A percentile compares a stretch with the other conserved stretches of the same genome.
These are phyloP conservation scores for Akanthomyces muscarius DNA, from an alignment of 2,329 filamentous ascomycete genomes.

Conservation along the genomic window DNA sequence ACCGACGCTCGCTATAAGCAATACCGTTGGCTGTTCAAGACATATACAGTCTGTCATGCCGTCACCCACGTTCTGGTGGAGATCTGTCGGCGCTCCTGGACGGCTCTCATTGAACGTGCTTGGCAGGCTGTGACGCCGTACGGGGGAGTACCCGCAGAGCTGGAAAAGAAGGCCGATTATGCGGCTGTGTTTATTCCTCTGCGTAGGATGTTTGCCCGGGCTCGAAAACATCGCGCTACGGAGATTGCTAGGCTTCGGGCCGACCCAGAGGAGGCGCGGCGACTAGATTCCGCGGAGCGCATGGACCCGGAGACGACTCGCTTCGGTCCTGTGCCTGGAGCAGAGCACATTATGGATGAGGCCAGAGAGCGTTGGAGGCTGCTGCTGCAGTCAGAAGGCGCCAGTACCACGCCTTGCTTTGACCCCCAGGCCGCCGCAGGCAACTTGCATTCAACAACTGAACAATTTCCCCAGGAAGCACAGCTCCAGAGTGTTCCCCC, in stretches of 20 bases:
- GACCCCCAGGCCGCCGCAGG: slow-evolving; percentile 13
- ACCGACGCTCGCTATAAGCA: slow-evolving; percentile 48
- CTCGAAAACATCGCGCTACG: slow-evolving; percentile 46
- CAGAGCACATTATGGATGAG: slow-evolving; percentile 44
- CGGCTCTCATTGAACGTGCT: slow-evolving; percentile 46
- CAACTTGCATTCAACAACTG: background rate
- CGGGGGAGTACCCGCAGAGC: slow-evolving; percentile 37
- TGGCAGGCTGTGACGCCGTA: slow-evolving; percentile 44
- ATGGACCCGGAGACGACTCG: slow-evolving; percentile 40
- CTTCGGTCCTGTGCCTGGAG: slow-evolving; percentile 46
- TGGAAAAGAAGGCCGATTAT: slow-evolving; percentile 43
- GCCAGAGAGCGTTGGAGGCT: slow-evolving; percentile 48
- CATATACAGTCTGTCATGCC: slow-evolving; percentile 50
- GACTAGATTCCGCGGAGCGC: slow-evolving; percentile 48
- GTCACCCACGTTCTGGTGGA: slow-evolving; percentile 48
- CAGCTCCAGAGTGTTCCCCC: background rate
- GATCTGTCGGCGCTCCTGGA: slow-evolving; percentile 44
- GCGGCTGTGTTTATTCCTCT: slow-evolving; percentile 51
- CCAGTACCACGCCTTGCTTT: slow-evolving; percentile 21
- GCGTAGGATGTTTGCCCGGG: slow-evolving; percentile 50
- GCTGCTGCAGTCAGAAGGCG: slow-evolving; percentile 38
- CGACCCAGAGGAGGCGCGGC: slow-evolving; percentile 45
- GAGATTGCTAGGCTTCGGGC: slow-evolving; percentile 47
- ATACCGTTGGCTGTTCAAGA: slow-evolving; percentile 48
- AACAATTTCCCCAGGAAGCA: slow-evolving; percentile 3